These are phyloP conservation scores for Trametes sp. DNA, from an alignment of 1,284 basidiomycete species.

Conservation along the genomic window DNA sequence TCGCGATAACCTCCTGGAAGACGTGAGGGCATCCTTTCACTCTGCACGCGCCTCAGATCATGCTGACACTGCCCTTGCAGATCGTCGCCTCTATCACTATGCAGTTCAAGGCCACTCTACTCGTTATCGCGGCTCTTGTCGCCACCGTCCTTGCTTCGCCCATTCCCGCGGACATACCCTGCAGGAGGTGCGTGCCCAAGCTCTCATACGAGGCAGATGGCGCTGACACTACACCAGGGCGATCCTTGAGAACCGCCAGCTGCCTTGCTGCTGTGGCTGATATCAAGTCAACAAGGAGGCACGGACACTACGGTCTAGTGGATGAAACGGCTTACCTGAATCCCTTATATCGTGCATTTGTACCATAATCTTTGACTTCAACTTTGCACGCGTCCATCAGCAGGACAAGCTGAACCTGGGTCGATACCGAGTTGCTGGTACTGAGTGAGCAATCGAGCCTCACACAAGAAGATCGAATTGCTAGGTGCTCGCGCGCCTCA, in stretches of 20 bases:
- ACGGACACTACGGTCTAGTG: neutral
- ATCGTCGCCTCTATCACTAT: conserved; percentile 1
- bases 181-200: conserved; percentile 10
- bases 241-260: conserved; percentile 17
- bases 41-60: neutral
- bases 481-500: no score
- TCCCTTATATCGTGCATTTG: no score
- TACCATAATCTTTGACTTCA: no score
- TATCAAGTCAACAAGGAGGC: no score
- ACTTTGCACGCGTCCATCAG: no score
- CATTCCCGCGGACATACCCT: conserved; percentile 5
- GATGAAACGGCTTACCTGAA: no score
- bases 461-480: no score
- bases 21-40: neutral
- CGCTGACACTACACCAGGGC: conserved; percentile 1
- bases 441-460: no score
- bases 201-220: neutral
- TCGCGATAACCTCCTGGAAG: neutral
- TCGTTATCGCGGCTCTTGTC: conserved; percentile 12
- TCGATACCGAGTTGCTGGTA: no score
- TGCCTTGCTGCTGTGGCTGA: conserved; percentile 19
- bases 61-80: neutral
- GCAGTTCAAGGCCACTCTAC: conserved; percentile 15
- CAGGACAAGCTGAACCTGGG: no score
- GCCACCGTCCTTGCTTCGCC: conserved; percentile 12